Evolutionary conservation across 1,139 yeast genomes (phyloP).

Genomic region (Blastobotrys capitulatus): DNA sequence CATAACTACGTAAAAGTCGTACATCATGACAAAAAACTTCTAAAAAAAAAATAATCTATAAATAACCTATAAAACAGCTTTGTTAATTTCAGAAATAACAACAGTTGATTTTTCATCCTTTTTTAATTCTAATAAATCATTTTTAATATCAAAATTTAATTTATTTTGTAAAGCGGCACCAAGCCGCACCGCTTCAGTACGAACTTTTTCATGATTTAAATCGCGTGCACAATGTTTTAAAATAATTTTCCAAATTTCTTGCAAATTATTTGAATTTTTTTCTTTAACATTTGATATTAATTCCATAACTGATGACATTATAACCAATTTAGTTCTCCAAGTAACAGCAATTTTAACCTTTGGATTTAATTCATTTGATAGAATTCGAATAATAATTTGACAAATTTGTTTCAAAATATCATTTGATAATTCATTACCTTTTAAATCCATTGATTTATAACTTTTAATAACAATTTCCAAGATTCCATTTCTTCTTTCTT

Average conservation of each 20-base stretch:
- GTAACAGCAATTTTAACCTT: constrained; percentile 30
- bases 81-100: constrained; percentile 20
- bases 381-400: neutral
- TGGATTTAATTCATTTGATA: neutral
- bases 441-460: constrained; percentile 16
- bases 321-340: constrained; percentile 53
- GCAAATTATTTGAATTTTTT: neutral
- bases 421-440: neutral
- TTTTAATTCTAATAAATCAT: constrained; percentile 13
- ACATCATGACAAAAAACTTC: no score
- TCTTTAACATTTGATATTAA: neutral
- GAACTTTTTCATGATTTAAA: constrained; percentile 57
- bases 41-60: no score
- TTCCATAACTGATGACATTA: constrained; percentile 14
- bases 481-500: constrained; percentile 35
- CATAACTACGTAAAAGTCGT: no score
- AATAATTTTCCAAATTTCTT: constrained; percentile 29
- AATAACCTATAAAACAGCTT: neutral
- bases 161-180: constrained; percentile 29
- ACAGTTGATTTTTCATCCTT: constrained; percentile 22
- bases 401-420: constrained; percentile 9
- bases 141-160: constrained; percentile 1
- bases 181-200: constrained; percentile 44
- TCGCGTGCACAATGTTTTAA: constrained; percentile 36
- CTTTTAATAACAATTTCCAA: constrained; percentile 26